Conservation (phyloP, 768 basidiomycete genomes). For the Atractiella rhizophila region DNA sequence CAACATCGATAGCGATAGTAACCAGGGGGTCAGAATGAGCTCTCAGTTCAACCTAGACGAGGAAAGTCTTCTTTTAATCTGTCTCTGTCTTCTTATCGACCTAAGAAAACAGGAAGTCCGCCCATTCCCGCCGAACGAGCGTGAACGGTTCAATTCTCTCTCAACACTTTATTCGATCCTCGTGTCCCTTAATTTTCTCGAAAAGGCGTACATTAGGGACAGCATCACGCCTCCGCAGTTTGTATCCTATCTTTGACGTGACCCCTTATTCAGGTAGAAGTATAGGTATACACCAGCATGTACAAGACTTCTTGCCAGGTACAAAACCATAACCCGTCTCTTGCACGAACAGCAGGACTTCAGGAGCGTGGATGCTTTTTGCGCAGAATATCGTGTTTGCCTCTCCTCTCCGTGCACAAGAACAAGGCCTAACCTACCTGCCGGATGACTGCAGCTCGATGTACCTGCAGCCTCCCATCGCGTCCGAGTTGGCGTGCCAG, state of each 20-base stretch:
- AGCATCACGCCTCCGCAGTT: constrained; percentile 73
- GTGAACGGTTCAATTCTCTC: constrained; percentile 64
- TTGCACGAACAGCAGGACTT: constrained; percentile 76
- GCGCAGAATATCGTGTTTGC: constrained; percentile 57
- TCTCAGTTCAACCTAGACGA: no score
- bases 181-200: constrained; percentile 74
- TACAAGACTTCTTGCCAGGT: constrained; percentile 74
- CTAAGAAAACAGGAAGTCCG: constrained; percentile 65
- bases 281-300: constrained; percentile 91
- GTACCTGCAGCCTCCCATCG: constrained; percentile 76
- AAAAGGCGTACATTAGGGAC: constrained; percentile 84
- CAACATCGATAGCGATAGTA: no score
- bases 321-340: constrained; percentile 92
- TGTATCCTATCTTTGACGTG: constrained; percentile 20
- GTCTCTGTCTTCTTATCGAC: no score
- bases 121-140: constrained; percentile 62
- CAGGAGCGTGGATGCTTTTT: constrained; percentile 63
- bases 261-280: constrained; percentile 1
- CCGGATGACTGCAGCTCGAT: constrained; percentile 41
- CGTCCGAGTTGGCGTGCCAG: constrained; percentile 74
- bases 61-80: no score
- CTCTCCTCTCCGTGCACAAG: neutral
- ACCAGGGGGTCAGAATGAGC: no score
- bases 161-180: constrained; percentile 80
- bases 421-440: neutral